These are phyloP conservation scores for Cyphellophora europaea DNA, from an alignment of 2,329 filamentous ascomycete species.

Conservation along the genomic window DNA sequence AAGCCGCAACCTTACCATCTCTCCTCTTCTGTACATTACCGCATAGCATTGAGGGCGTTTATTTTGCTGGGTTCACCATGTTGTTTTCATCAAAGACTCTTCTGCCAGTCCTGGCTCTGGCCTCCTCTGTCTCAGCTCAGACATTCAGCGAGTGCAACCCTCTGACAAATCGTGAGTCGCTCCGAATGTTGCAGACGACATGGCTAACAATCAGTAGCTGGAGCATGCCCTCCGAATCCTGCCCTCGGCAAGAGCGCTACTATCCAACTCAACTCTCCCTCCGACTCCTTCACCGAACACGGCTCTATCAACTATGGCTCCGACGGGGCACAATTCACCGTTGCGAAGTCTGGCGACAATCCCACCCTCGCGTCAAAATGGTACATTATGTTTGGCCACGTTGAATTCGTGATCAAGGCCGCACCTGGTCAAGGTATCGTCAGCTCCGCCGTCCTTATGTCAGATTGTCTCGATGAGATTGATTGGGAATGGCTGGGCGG, in stretches of 20 bases:
- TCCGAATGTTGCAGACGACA: background rate
- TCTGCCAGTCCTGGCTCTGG: background rate
- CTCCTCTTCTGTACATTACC: too few species aligned
- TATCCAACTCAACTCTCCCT: constrained; percentile 70
- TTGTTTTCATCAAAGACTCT: too few species aligned
- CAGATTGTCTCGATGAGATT: constrained; percentile 88
- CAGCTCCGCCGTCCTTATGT: constrained; percentile 82
- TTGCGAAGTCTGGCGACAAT: constrained; percentile 67
- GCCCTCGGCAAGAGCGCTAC: constrained; percentile 74
- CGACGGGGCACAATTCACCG: constrained; percentile 73
- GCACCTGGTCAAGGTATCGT: constrained; percentile 88
- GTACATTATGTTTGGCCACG: constrained; percentile 98
- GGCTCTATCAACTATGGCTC: constrained; percentile 63
- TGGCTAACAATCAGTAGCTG: constrained; percentile 4
- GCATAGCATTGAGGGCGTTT: too few species aligned
- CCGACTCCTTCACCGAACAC: constrained; percentile 66
- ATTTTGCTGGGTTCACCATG: too few species aligned
- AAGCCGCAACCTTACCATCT: too few species aligned
- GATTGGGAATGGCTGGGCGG: constrained; percentile 94
- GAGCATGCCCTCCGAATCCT: constrained; percentile 59
- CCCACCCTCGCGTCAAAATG: constrained; percentile 83
- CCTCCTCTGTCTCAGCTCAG: constrained; percentile 26
- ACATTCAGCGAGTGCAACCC: constrained; percentile 37
- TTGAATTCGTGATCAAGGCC: constrained; percentile 75
- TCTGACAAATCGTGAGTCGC: constrained; percentile 25